These are phyloP conservation scores for Phytophthora lateralis DNA, from an alignment of 352 stramenopile species.

Conservation along the genomic window DNA sequence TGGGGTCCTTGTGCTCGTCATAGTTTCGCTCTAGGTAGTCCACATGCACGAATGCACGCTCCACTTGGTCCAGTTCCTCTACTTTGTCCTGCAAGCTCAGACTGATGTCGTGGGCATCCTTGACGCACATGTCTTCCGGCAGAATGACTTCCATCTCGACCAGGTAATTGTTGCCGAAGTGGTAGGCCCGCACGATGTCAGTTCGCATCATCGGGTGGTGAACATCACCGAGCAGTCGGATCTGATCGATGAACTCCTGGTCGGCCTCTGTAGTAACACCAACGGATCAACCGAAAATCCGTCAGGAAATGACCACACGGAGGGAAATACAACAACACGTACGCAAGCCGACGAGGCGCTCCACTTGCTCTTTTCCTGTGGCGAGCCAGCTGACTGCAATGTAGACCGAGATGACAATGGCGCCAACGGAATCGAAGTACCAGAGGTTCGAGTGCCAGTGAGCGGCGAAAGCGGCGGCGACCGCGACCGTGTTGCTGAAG, in stretches of 20 bases:
- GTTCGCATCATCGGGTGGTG: constrained; percentile 91
- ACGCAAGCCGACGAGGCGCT: constrained; percentile 88
- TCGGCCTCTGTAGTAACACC: constrained; percentile 67
- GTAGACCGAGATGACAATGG: constrained; percentile 96
- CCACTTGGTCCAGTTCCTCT: constrained; percentile 94
- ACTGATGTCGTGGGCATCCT: constrained; percentile 96
- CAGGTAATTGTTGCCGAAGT: constrained; percentile 97
- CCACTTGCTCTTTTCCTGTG: constrained; percentile 96
- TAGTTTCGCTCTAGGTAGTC: constrained; percentile 94
- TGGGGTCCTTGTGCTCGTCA: constrained; percentile 90
- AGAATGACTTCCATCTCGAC: constrained; percentile 87
- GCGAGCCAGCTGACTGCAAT: constrained; percentile 96
- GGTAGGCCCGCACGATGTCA: constrained; percentile 95
- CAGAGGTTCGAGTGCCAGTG: constrained; percentile 83
- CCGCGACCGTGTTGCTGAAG: constrained; percentile 93
- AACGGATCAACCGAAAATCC: background rate
- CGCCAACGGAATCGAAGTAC: constrained; percentile 94
- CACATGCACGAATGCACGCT: constrained; percentile 98
- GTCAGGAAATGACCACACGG: background rate
- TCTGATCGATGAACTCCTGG: constrained; percentile 93
- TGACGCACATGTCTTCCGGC: constrained; percentile 91
- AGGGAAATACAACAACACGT: constrained; percentile 33
- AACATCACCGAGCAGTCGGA: constrained; percentile 86
- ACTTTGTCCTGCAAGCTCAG: constrained; percentile 97
- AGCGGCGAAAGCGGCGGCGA: constrained; percentile 76